These are phyloP conservation scores for Neurospora africana DNA, from an alignment of 495 filamentous ascomycete genomes.

Conservation along the genomic window DNA sequence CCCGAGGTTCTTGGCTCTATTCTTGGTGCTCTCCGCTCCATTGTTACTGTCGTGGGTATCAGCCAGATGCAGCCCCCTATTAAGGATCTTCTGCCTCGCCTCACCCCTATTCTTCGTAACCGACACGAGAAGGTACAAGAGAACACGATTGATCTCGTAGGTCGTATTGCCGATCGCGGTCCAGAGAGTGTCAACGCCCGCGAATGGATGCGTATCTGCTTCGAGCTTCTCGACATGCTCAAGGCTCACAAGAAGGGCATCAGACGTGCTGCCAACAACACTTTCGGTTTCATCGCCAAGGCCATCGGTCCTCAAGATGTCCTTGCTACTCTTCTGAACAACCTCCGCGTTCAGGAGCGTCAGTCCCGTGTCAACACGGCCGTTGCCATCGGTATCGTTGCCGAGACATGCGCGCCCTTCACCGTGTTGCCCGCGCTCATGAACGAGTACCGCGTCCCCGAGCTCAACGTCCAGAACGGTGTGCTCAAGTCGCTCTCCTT, in stretches of 20 bases:
- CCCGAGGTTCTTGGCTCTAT: conserved; percentile 97
- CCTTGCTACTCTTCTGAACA: conserved; percentile 89
- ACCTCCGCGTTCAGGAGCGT: conserved; percentile 92
- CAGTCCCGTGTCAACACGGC: conserved; percentile 97
- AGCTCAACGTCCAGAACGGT: conserved; percentile 98
- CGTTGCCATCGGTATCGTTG: conserved; percentile 98
- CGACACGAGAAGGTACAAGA: conserved; percentile 99
- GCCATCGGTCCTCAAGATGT: conserved; percentile 98
- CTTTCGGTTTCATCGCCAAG: conserved; percentile 99
- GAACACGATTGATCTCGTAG: conserved; percentile 98
- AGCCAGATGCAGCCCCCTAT: conserved; percentile 99
- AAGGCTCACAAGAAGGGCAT: conserved; percentile 99
- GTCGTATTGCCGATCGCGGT: conserved; percentile 94
- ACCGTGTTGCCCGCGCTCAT: conserved; percentile 97
- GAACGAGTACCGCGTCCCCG: conserved; percentile 98
- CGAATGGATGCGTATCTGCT: conserved; percentile 99
- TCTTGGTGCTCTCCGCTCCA: conserved; percentile 84
- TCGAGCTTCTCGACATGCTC: conserved; percentile 97
- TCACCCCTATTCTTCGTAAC: conserved; percentile 95
- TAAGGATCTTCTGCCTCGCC: conserved; percentile 85
- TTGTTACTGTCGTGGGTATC: conserved; percentile 98
- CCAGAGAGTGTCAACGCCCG: conserved; percentile 91
- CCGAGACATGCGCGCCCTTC: conserved; percentile 98
- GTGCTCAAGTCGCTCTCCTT: conserved; percentile 95
- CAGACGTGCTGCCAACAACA: conserved; percentile 97